phyloP scores from a whole-genome alignment of 2,329 filamentous ascomycete species.

The Orbilia brochopaga region DNA sequence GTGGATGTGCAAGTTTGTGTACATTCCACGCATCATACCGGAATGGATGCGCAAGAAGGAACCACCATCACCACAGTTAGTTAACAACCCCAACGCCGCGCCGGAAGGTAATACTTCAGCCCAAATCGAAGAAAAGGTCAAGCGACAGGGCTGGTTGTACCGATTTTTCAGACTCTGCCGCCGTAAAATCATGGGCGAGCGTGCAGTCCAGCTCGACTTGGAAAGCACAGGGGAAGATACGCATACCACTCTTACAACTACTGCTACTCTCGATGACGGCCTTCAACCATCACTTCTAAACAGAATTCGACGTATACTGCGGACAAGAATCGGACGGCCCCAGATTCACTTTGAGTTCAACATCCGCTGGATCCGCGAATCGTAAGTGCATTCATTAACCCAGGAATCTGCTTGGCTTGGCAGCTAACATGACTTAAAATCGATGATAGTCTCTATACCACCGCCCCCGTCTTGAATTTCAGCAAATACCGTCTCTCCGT shows the following conservation, averaged over 20 bases:
- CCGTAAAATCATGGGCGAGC: not conserved
- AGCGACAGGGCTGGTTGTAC: not conserved
- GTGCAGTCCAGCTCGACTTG: not conserved
- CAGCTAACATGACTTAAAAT: not conserved
- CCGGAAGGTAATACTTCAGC: no score
- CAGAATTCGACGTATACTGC: not conserved
- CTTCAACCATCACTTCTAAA: not conserved
- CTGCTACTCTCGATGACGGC: not conserved
- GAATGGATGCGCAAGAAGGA: constrained; percentile 22
- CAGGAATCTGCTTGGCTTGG: no score
- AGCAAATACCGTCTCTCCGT: constrained; percentile 21
- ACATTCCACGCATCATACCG: constrained; percentile 30
- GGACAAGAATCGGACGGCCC: constrained; percentile 15
- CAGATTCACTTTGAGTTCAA: constrained; percentile 24
- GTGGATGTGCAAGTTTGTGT: constrained; percentile 6
- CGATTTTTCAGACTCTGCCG: not conserved
- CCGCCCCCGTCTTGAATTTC: constrained; percentile 5
- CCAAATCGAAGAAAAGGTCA: not conserved
- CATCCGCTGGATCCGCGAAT: constrained; percentile 30
- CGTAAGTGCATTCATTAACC: constrained; percentile 20
- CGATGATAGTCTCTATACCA: constrained; percentile 15
- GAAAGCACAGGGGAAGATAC: not conserved
- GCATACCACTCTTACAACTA: not conserved
- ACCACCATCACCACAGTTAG: not conserved
- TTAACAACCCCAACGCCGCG: not conserved